A percentile compares a stretch with the other conserved stretches of the same genome.
phyloP scores from a whole-genome alignment of 1,284 basidiomycete genomes.

The Cryptococcus sp. region DNA sequence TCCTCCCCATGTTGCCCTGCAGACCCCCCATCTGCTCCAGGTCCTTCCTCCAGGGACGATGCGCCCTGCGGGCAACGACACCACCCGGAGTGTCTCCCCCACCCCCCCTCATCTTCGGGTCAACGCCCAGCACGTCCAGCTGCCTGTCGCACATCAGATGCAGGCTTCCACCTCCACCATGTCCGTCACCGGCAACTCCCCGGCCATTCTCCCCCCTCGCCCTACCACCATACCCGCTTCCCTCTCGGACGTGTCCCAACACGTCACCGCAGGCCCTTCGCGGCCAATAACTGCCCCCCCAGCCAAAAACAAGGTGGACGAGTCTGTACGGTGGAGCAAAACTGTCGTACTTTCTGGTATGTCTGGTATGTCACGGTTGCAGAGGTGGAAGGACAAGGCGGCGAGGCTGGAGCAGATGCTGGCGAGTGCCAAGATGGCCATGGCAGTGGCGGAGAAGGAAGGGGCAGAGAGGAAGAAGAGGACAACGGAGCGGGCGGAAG shows the following conservation, averaged over 20 bases:
- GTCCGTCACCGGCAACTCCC: constrained; percentile 8
- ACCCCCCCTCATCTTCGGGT: constrained; percentile 13
- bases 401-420: constrained; percentile 9
- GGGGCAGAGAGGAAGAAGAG: constrained; percentile 3
- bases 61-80: constrained; percentile 7
- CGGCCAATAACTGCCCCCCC: background rate
- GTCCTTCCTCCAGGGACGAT: constrained; percentile 16
- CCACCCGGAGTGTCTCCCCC: constrained; percentile 15
- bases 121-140: constrained; percentile 1
- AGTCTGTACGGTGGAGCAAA: constrained; percentile 1
- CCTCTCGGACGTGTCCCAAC: constrained; percentile 5
- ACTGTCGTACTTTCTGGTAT: constrained; percentile 4
- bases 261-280: background rate
- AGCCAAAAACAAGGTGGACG: background rate
- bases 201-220: constrained; percentile 10
- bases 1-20: constrained; percentile 8
- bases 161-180: constrained; percentile 10
- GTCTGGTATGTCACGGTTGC: constrained; percentile 5
- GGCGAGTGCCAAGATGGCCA: constrained; percentile 7
- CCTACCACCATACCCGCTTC: constrained; percentile 11
- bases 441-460: constrained; percentile 13
- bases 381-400: constrained; percentile 8
- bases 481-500: background rate
- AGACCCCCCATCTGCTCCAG: constrained; percentile 17
- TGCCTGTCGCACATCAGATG: constrained; percentile 12